Evolutionary conservation across 345 rosid species (phyloP).

Genomic region (Hibiscus tridactylites): DNA sequence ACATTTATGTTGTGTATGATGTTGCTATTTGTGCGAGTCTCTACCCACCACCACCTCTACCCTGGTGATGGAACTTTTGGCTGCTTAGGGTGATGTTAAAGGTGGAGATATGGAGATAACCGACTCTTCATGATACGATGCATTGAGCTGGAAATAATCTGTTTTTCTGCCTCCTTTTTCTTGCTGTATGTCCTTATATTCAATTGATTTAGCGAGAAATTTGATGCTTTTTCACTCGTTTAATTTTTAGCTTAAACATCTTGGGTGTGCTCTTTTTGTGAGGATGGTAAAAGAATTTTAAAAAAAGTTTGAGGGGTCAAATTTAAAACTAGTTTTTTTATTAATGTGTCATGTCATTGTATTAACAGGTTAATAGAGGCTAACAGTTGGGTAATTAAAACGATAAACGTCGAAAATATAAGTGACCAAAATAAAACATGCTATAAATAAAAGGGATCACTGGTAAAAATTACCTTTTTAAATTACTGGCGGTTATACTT

Average conservation of each 20-base stretch:
- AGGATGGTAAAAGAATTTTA: no score
- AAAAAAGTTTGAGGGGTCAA: no score
- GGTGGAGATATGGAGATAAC: not conserved
- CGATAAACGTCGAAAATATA: no score
- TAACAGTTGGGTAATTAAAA: no score
- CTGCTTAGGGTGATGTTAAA: not conserved
- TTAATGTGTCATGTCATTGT: no score
- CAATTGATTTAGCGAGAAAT: slow-evolving; percentile 4
- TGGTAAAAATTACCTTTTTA: no score
- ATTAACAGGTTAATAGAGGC: no score
- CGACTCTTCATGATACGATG: not conserved
- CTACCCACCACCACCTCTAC: not conserved
- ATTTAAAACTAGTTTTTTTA: no score
- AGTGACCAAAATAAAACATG: no score
- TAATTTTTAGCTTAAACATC: slow-evolving; percentile 20
- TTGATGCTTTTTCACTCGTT: slow-evolving; percentile 11
- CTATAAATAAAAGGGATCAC: no score
- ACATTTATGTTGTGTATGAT: no score
- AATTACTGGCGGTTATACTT: no score
- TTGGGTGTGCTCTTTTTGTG: not conserved
- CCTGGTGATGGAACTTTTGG: not conserved
- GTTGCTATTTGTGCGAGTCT: not conserved
- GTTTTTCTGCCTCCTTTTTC: not conserved
- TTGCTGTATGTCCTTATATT: slow-evolving; percentile 4
- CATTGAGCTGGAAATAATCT: slow-evolving; percentile 30